These are phyloP conservation scores for Apiotrichum gamsii DNA, from an alignment of 1,284 basidiomycete species.

Conservation along the genomic window DNA sequence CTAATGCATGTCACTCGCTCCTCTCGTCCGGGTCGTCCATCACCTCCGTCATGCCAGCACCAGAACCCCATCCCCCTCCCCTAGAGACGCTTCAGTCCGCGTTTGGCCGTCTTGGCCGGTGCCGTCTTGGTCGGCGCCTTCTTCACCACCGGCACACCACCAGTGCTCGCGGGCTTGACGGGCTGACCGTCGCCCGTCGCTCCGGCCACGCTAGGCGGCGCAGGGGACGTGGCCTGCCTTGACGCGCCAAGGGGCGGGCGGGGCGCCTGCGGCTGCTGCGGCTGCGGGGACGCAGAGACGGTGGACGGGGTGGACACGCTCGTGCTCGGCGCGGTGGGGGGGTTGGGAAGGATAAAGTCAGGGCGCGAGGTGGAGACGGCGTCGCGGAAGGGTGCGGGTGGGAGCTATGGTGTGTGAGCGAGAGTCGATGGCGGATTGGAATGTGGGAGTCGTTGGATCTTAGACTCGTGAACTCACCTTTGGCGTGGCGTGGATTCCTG, in stretches of 20 bases:
- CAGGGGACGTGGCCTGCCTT: constrained; percentile 33
- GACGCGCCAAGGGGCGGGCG: constrained; percentile 25
- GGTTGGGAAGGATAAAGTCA: constrained; percentile 10
- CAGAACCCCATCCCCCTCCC: too few relatives aligned
- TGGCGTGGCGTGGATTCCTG: constrained; percentile 26
- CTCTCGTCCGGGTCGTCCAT: too few relatives aligned
- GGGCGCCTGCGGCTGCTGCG: not conserved
- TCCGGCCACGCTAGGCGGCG: constrained; percentile 11
- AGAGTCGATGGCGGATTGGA: not conserved
- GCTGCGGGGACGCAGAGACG: constrained; percentile 1
- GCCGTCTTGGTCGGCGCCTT: constrained; percentile 22
- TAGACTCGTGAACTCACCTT: constrained; percentile 13
- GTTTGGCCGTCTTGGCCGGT: constrained; percentile 33
- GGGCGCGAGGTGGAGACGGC: not conserved
- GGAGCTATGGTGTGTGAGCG: constrained; percentile 6
- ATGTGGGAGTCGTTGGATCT: not conserved
- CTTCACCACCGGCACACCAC: constrained; percentile 1
- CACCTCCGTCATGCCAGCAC: too few relatives aligned
- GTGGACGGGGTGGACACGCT: constrained; percentile 3
- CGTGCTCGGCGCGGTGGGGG: constrained; percentile 4
- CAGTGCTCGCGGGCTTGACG: constrained; percentile 11
- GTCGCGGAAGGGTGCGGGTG: constrained; percentile 17
- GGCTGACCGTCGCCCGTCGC: constrained; percentile 5
- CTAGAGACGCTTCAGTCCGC: constrained; percentile 43
- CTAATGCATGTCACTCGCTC: too few relatives aligned